Conservation (phyloP, 2,329 filamentous ascomycete genomes). For the Beauveria varroae region DNA sequence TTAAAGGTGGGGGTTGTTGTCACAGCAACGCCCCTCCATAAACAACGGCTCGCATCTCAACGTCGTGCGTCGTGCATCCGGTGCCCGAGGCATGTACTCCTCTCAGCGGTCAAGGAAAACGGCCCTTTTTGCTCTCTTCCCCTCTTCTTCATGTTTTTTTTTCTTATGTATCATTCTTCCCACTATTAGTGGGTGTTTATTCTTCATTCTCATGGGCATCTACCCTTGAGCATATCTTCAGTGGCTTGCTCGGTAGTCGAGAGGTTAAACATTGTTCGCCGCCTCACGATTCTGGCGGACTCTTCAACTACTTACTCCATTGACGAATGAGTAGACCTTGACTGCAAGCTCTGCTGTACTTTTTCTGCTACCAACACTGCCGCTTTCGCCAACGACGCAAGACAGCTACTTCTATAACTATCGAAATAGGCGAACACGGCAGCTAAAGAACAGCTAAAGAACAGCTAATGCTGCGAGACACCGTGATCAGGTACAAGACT, state of each 20-base stretch:
- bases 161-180: conserved; percentile 5
- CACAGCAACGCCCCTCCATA: conserved; percentile 17
- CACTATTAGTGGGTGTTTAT: not conserved
- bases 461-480: not conserved
- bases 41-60: conserved; percentile 12
- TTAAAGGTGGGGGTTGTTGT: conserved; percentile 12
- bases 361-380: not conserved
- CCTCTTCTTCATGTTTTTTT: not conserved
- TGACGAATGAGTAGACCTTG: not conserved
- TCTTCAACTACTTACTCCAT: not conserved
- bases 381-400: not conserved
- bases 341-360: not conserved
- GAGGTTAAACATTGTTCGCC: not conserved
- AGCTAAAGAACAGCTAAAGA: conserved; percentile 1
- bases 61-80: not conserved
- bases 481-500: not conserved
- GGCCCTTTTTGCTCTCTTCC: not conserved
- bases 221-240: not conserved
- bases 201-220: not conserved
- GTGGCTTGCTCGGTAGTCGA: not conserved
- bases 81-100: not conserved
- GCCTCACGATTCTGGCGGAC: not conserved
- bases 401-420: not conserved
- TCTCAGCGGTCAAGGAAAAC: not conserved
- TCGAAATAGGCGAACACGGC: not conserved